Conservation (phyloP, 352 stramenopile species). For the Poterioochromonas sp. region DNA sequence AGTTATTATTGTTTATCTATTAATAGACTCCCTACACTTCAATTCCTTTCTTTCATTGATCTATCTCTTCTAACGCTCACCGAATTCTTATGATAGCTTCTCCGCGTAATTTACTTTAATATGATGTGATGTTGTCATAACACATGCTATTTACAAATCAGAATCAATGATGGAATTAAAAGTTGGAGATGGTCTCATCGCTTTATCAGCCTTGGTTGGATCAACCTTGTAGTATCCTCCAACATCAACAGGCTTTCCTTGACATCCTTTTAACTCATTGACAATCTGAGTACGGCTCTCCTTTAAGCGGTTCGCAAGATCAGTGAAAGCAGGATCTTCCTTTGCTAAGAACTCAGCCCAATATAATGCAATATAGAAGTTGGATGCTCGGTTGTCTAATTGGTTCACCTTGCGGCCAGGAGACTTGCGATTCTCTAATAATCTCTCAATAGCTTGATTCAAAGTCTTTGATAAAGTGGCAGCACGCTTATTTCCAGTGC, state of each 20-base stretch:
- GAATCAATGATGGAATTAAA: slow-evolving; percentile 57
- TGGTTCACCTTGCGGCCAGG: slow-evolving; percentile 41
- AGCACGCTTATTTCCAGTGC: not conserved
- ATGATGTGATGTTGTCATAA: too few relatives aligned
- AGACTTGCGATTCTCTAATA: slow-evolving; percentile 36
- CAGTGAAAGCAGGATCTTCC: slow-evolving; percentile 52
- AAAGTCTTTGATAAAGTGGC: slow-evolving; percentile 4
- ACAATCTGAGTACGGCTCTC: slow-evolving; percentile 56
- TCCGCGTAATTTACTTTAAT: too few relatives aligned
- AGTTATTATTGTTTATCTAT: too few relatives aligned
- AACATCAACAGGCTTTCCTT: slow-evolving; percentile 57
- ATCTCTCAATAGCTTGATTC: slow-evolving; percentile 34
- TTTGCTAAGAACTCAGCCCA: slow-evolving; percentile 62
- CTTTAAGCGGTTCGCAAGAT: slow-evolving; percentile 53
- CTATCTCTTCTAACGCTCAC: too few relatives aligned
- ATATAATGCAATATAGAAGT: slow-evolving; percentile 64
- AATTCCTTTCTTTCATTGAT: too few relatives aligned
- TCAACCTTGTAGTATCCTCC: slow-evolving; percentile 64
- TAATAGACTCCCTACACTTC: too few relatives aligned
- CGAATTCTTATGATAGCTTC: too few relatives aligned
- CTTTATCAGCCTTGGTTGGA: slow-evolving; percentile 48
- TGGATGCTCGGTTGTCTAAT: slow-evolving; percentile 65
- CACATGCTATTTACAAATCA: not conserved
- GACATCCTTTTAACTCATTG: slow-evolving; percentile 56
- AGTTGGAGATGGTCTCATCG: slow-evolving; percentile 58